Evolutionary conservation across 192 early-diverging fungal genomes (phyloP), one percentile per base, ranked within the genome.

Genomic region (Coemansia sp.): DNA sequence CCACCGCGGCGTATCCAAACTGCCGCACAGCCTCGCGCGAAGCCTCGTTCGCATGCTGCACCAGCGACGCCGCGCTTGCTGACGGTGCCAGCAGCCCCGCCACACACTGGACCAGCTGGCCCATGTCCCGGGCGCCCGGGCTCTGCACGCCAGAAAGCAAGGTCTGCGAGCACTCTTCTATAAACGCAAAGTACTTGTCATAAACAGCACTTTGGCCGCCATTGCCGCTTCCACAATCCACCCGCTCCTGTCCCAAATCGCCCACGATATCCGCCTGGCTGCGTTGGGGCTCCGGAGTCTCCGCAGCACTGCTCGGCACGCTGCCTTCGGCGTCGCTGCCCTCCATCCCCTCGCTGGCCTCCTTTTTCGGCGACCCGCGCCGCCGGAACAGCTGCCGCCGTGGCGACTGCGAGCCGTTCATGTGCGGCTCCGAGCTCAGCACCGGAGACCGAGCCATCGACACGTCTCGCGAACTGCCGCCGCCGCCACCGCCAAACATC

Each of bases 351-450:
- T 38, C 35, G 0, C 12, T 38, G 5, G n/a, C n/a, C n/a, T n/a
- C n/a, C n/a, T 38, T 38, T 16, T 16, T 11, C 5, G 27, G 23
- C 1, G 48, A 7, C 25, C 72, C 58, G 18, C 65, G 68, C 0
- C 74, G 74, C 19, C 60, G 49, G 49, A 77, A 71, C 42, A 77
- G 43, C 61, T 70, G 74, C 14, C 62, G 53, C 7, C 74, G 68
- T 16, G 64, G 58, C 48, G 71, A 72, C 42, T 33, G 21, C n/a
- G n/a, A n/a, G n/a, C n/a, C n/a, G n/a, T n/a, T n/a, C n/a, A n/a
- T n/a, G n/a, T n/a, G n/a, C 35, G 7, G n/a, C 16, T 45, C 28
- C 23, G 6, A 32, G 2, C 2, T 12, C 29, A 5, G 50, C 30
- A 9, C 23, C 27, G 6, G 50, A 14, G 29, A n/a, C 30, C 8